Evolutionary conservation across 192 early-diverging fungal species (phyloP).

Genomic region (Geranomyces michiganensis): DNA sequence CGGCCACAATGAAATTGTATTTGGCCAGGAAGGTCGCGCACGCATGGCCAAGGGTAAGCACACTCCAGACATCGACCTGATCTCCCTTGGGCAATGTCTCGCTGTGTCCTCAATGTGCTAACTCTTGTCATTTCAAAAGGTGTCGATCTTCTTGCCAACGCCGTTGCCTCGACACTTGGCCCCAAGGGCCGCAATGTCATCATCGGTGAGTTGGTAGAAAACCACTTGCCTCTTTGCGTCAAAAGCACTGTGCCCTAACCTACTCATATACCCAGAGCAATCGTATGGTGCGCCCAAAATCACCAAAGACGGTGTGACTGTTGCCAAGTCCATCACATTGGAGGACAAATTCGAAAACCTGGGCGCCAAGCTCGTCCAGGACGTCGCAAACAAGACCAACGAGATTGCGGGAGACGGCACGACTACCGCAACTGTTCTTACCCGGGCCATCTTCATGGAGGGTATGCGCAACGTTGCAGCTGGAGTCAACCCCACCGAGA

Average conservation of each 20-base stretch:
- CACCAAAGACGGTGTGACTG: conserved; percentile 99
- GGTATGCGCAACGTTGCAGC: conserved; percentile 99
- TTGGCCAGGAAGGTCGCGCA: conserved; percentile 95
- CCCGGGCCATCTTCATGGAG: conserved; percentile 98
- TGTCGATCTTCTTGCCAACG: conserved; percentile 96
- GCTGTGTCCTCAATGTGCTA: too few species aligned
- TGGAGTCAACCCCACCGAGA: conserved; percentile 98
- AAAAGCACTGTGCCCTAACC: too few species aligned
- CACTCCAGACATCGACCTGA: too few species aligned
- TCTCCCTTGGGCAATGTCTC: too few species aligned
- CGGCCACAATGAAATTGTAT: conserved; percentile 93
- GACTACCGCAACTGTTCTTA: conserved; percentile 97
- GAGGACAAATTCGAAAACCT: conserved; percentile 99
- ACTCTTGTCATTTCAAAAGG: too few species aligned
- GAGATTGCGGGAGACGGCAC: conserved; percentile 99
- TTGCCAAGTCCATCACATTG: conserved; percentile 95
- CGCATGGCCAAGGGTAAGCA: conserved; percentile 65
- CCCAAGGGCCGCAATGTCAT: conserved; percentile 99
- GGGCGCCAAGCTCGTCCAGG: conserved; percentile 96
- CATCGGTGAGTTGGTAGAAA: conserved; percentile 63
- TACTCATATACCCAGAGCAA: conserved; percentile 68
- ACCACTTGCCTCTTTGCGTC: not conserved
- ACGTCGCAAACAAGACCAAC: conserved; percentile 99
- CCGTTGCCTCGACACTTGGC: conserved; percentile 98
- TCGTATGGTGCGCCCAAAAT: conserved; percentile 98